A percentile compares a stretch with the other conserved stretches of the same genome.
Conservation (phyloP, 1,284 basidiomycete genomes). For the Ustanciosporium gigantosporum region DNA sequence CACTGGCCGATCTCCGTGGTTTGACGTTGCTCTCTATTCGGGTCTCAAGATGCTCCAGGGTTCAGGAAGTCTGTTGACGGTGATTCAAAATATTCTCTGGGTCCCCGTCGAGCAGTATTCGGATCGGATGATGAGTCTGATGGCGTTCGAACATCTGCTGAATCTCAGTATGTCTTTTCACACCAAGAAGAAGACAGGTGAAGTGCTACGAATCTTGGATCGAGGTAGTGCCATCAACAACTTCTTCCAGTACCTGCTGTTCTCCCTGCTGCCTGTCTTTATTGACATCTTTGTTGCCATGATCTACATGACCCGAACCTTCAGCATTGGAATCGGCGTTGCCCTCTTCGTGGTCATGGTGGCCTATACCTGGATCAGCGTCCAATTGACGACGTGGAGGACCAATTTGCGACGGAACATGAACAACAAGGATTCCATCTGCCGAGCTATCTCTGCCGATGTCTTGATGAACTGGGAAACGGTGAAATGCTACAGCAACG, state of each 20-base stretch:
- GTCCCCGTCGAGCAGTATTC: slow-evolving; percentile 85
- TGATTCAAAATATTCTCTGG: slow-evolving; percentile 63
- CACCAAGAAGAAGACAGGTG: slow-evolving; percentile 72
- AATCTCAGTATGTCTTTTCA: slow-evolving; percentile 81
- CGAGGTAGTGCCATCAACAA: slow-evolving; percentile 67
- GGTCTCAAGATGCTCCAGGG: slow-evolving; percentile 62
- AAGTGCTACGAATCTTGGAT: slow-evolving; percentile 71
- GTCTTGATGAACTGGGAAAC: slow-evolving; percentile 59
- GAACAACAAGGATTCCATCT: slow-evolving; percentile 52
- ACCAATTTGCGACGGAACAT: slow-evolving; percentile 65
- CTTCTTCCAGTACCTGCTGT: slow-evolving; percentile 66
- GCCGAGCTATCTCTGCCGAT: slow-evolving; percentile 53
- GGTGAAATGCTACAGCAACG: slow-evolving; percentile 77
- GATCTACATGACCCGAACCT: slow-evolving; percentile 69
- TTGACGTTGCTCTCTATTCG: slow-evolving; percentile 56
- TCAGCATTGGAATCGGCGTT: slow-evolving; percentile 72
- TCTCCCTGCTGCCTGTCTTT: slow-evolving; percentile 78
- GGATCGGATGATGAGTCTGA: slow-evolving; percentile 57
- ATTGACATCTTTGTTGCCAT: slow-evolving; percentile 69
- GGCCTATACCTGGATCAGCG: slow-evolving; percentile 74
- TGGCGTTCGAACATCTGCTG: slow-evolving; percentile 59
- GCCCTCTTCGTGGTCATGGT: slow-evolving; percentile 77
- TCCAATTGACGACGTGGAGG: slow-evolving; percentile 73
- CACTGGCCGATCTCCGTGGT: slow-evolving; percentile 40
- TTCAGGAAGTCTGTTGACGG: slow-evolving; percentile 57